These are phyloP conservation scores for Dendrothele bispora DNA, from an alignment of 768 basidiomycete species.

Conservation along the genomic window DNA sequence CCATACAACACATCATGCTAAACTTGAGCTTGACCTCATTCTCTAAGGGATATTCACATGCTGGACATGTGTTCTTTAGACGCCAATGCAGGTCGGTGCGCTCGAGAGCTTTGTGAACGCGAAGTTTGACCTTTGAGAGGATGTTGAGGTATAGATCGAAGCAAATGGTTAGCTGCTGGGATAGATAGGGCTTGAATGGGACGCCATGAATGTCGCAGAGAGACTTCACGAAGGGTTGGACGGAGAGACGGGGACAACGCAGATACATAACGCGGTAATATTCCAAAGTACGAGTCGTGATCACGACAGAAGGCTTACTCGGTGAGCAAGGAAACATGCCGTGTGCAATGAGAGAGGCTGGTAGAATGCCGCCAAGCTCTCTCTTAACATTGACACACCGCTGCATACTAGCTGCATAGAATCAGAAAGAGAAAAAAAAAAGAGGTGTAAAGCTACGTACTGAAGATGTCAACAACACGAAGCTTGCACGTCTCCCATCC, in stretches of 20 bases:
- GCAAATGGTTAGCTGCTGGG: slow-evolving; percentile 1
- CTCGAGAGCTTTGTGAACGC: slow-evolving; percentile 3
- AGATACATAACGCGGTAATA: slow-evolving; percentile 3
- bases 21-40: slow-evolving; percentile 5
- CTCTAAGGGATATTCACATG: slow-evolving; percentile 9
- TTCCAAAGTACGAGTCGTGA: slow-evolving; percentile 8
- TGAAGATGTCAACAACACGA: background rate
- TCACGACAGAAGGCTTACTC: background rate
- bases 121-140: background rate
- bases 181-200: background rate
- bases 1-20: slow-evolving; percentile 5
- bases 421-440: background rate
- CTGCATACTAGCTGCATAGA: background rate
- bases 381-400: background rate
- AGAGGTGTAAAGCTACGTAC: background rate
- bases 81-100: slow-evolving; percentile 11
- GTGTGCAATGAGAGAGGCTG: slow-evolving; percentile 5
- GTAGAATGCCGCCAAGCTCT: background rate
- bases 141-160: slow-evolving; percentile 14
- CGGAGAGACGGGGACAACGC: slow-evolving; percentile 13
- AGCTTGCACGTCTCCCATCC: background rate
- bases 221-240: slow-evolving; percentile 16
- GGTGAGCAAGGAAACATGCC: slow-evolving; percentile 10
- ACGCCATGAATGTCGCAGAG: slow-evolving; percentile 16
- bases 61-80: slow-evolving; percentile 11